phyloP scores from a whole-genome alignment of 352 stramenopile genomes.

The Globisporangium megalacanthum region DNA sequence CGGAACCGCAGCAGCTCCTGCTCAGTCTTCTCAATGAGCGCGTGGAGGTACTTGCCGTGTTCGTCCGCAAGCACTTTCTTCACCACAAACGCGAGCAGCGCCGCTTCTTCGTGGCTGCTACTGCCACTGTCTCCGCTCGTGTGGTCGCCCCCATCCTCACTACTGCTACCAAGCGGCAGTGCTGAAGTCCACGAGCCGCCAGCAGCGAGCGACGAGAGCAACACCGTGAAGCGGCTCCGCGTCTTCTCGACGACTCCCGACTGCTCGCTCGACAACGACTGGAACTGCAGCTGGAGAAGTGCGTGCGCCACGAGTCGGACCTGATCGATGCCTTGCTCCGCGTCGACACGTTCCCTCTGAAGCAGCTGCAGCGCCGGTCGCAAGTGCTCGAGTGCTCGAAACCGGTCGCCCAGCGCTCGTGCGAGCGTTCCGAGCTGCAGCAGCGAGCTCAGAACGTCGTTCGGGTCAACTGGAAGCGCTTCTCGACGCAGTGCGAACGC shows the following conservation, averaged over 20 bases:
- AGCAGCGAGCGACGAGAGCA: conserved; percentile 18
- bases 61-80: conserved; percentile 36
- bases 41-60: conserved; percentile 37
- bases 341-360: conserved; percentile 16
- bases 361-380: conserved; percentile 25
- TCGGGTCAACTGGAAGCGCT: conserved; percentile 17
- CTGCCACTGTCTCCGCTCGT: neutral
- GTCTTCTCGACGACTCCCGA: conserved; percentile 32
- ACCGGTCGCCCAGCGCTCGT: conserved; percentile 35
- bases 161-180: neutral
- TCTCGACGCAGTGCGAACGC: conserved; percentile 33
- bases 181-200: neutral
- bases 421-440: conserved; percentile 43
- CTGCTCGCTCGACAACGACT: conserved; percentile 30
- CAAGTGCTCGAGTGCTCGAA: conserved; percentile 52
- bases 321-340: conserved; percentile 21
- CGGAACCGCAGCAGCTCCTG: conserved; percentile 35
- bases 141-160: neutral
- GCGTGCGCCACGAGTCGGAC: conserved; percentile 33
- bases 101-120: neutral
- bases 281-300: conserved; percentile 36
- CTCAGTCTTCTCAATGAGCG: conserved; percentile 30
- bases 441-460: conserved; percentile 31
- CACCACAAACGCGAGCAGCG: conserved; percentile 32
- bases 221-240: conserved; percentile 21